Evolutionary conservation across 768 basidiomycete species (phyloP).

Genomic region (Rhizopogon roseolus): DNA sequence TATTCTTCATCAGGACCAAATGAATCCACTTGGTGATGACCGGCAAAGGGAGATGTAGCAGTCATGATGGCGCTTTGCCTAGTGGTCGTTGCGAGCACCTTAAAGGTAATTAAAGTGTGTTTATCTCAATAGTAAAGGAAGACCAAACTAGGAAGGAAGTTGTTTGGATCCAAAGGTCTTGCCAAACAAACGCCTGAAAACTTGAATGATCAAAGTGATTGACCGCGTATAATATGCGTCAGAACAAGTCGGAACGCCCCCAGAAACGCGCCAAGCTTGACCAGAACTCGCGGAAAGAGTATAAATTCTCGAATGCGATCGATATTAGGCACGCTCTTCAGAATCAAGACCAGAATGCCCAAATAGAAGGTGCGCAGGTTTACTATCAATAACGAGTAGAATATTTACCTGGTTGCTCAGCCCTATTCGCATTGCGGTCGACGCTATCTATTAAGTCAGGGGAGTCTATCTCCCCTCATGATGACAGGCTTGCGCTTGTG

Average conservation of each 20-base stretch:
- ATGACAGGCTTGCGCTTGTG: slow-evolving; percentile 54
- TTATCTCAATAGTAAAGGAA: not conserved
- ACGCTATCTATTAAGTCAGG: slow-evolving; percentile 49
- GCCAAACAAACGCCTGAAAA: not conserved
- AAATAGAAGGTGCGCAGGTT: slow-evolving; percentile 18
- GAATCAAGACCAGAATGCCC: slow-evolving; percentile 9
- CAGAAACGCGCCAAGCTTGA: slow-evolving; percentile 22
- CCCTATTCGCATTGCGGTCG: slow-evolving; percentile 53
- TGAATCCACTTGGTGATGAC: slow-evolving; percentile 60
- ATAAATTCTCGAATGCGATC: slow-evolving; percentile 12
- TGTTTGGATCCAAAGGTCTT: not conserved
- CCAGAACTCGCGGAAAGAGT: slow-evolving; percentile 4
- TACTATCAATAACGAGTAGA: not conserved
- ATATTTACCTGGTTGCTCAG: slow-evolving; percentile 19
- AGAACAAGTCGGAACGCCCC: slow-evolving; percentile 1
- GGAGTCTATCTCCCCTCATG: slow-evolving; percentile 50
- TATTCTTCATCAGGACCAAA: slow-evolving; percentile 71
- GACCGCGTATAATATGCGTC: slow-evolving; percentile 11
- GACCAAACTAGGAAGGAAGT: not conserved
- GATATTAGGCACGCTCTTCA: slow-evolving; percentile 20
- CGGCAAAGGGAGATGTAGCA: slow-evolving; percentile 29
- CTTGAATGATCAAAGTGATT: not conserved
- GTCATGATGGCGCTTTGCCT: not conserved
- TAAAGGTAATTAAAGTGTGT: no score
- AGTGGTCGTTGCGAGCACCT: not conserved